These are phyloP conservation scores for Cyclocybe aegerita DNA, from an alignment of 768 basidiomycete genomes.

Conservation along the genomic window DNA sequence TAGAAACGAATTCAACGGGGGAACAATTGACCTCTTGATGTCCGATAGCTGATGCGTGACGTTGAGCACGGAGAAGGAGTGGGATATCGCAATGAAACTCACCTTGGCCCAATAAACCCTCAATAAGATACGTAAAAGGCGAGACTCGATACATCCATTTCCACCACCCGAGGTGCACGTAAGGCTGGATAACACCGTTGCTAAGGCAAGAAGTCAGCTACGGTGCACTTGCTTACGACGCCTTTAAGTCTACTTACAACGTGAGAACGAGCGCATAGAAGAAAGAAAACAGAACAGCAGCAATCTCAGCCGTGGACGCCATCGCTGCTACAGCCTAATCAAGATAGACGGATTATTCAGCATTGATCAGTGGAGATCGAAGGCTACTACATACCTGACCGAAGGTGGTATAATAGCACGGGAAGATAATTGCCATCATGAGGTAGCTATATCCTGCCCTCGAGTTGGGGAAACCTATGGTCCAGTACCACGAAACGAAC, in stretches of 20 bases:
- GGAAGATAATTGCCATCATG: constrained; percentile 40
- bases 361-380: too few relatives aligned
- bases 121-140: constrained; percentile 49
- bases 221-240: background rate
- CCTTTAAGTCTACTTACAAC: constrained; percentile 38
- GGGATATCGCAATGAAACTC: background rate
- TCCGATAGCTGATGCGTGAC: constrained; percentile 30
- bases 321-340: constrained; percentile 57
- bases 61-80: too few relatives aligned
- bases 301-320: constrained; percentile 55
- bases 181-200: constrained; percentile 67
- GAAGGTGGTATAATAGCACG: constrained; percentile 19
- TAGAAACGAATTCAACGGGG: constrained; percentile 43
- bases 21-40: constrained; percentile 44
- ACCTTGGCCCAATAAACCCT: constrained; percentile 47
- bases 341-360: constrained; percentile 15
- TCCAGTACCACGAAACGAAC: constrained; percentile 73
- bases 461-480: constrained; percentile 54
- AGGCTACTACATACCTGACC: constrained; percentile 13
- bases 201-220: constrained; percentile 22
- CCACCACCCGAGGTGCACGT: constrained; percentile 61
- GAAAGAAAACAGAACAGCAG: constrained; percentile 52
- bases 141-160: constrained; percentile 62
- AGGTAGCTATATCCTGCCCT: constrained; percentile 64
- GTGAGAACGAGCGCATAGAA: constrained; percentile 59